A percentile compares a stretch with the other conserved stretches of the same genome.
These are phyloP conservation scores for Medicago arabica DNA, from an alignment of 306 rosid genomes.

Conservation along the genomic window DNA sequence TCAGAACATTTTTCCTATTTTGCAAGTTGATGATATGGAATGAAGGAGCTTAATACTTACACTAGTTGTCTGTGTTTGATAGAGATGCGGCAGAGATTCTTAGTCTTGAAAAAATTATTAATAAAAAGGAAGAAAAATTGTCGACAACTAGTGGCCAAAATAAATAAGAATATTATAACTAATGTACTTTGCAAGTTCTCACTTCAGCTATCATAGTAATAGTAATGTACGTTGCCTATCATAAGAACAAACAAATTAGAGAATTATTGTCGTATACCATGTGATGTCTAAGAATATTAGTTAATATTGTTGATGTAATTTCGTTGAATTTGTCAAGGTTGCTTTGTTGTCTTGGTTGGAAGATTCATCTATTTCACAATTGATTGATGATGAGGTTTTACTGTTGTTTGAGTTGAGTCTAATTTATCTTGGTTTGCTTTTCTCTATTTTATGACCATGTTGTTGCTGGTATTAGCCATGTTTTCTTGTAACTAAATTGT, in stretches of 20 bases:
- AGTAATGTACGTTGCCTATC: background rate
- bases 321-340: background rate
- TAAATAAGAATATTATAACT: background rate
- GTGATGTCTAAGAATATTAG: background rate
- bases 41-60: background rate
- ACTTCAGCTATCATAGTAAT: background rate
- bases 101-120: conserved; percentile 5
- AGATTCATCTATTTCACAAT: background rate
- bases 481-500: too few relatives aligned
- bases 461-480: background rate
- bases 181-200: background rate
- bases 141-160: conserved; percentile 28
- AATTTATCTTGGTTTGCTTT: background rate
- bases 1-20: background rate
- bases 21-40: background rate
- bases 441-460: background rate
- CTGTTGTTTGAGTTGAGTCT: background rate
- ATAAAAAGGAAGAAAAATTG: background rate
- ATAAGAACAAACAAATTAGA: background rate
- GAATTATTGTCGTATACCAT: background rate
- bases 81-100: conserved; percentile 25
- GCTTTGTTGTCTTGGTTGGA: too few relatives aligned
- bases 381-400: background rate
- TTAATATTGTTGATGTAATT: background rate
- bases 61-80: conserved; percentile 27